phyloP scores from a whole-genome alignment of 192 early-diverging fungal genomes.

The Entophlyctis helioformis region DNA sequence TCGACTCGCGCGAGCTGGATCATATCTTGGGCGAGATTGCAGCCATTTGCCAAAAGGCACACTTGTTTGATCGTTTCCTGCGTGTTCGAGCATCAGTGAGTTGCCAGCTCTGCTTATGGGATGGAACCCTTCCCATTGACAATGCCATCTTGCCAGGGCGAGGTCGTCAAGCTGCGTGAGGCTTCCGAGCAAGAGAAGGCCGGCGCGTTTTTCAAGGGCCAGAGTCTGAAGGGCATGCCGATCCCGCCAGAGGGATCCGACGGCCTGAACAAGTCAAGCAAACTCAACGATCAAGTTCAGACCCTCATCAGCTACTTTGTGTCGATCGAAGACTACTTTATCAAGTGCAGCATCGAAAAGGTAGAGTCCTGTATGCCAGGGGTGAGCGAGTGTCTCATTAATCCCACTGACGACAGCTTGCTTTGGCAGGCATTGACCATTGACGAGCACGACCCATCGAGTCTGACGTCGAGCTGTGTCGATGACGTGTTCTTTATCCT shows the following conservation, averaged over 20 bases:
- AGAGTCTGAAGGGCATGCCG: too few species aligned
- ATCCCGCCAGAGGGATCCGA: too few species aligned
- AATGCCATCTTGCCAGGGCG: too few species aligned
- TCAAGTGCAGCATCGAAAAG: slow-evolving; percentile 62
- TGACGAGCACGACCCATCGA: slow-evolving; percentile 25
- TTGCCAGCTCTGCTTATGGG: too few species aligned
- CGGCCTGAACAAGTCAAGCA: slow-evolving; percentile 40
- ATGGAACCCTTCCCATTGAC: too few species aligned
- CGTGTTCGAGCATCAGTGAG: slow-evolving; percentile 68
- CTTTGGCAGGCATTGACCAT: slow-evolving; percentile 48
- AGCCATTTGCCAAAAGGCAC: slow-evolving; percentile 63
- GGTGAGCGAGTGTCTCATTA: background rate
- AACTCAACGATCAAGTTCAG: slow-evolving; percentile 43
- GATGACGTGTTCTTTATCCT: slow-evolving; percentile 92
- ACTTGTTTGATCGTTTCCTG: slow-evolving; percentile 74
- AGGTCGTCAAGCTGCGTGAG: too few species aligned
- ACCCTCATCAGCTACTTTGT: slow-evolving; percentile 59
- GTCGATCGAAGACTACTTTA: slow-evolving; percentile 63
- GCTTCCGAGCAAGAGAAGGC: too few species aligned
- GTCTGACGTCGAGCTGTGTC: slow-evolving; percentile 46
- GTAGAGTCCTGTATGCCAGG: slow-evolving; percentile 13
- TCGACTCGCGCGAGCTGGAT: slow-evolving; percentile 70
- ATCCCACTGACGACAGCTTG: slow-evolving; percentile 1
- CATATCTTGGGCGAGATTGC: slow-evolving; percentile 67
- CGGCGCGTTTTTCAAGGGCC: too few species aligned